phyloP scores from a whole-genome alignment of 352 stramenopile genomes.

The Saprolegnia diclina region DNA sequence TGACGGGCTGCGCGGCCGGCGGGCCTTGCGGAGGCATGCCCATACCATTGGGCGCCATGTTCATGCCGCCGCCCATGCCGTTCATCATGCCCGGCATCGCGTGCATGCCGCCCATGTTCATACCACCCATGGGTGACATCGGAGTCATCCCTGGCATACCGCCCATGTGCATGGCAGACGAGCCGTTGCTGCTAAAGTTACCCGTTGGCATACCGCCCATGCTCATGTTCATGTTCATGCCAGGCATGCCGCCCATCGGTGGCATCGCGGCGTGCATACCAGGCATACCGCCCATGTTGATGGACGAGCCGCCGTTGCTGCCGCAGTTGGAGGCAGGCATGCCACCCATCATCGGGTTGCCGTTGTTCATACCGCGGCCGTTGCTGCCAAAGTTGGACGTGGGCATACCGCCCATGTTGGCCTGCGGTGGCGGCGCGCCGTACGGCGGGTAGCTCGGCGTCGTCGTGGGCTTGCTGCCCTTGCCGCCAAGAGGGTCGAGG shows the following conservation, averaged over 20 bases:
- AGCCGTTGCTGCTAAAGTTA: conserved; percentile 5
- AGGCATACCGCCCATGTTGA: conserved; percentile 29
- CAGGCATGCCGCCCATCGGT: background rate
- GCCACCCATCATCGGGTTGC: background rate
- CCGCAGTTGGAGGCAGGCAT: background rate
- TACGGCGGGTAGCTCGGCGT: conserved; percentile 30
- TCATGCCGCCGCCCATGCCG: conserved; percentile 21
- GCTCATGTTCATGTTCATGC: conserved; percentile 28
- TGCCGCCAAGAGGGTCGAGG: conserved; percentile 57
- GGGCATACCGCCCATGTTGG: conserved; percentile 27
- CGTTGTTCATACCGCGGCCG: background rate
- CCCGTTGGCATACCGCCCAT: conserved; percentile 7
- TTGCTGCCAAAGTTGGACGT: background rate
- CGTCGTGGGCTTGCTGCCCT: conserved; percentile 53
- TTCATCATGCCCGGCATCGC: background rate
- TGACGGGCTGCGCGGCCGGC: conserved; percentile 40
- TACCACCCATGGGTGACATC: conserved; percentile 21
- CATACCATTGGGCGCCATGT: conserved; percentile 27
- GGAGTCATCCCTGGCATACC: conserved; percentile 10
- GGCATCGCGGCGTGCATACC: background rate
- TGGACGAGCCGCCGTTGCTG: conserved; percentile 18
- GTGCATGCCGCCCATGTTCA: conserved; percentile 21
- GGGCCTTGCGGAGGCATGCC: conserved; percentile 29
- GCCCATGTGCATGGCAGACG: conserved; percentile 28
- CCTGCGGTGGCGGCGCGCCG: conserved; percentile 27